phyloP scores from a whole-genome alignment of 768 basidiomycete species.

The Tulasnella sp. region DNA sequence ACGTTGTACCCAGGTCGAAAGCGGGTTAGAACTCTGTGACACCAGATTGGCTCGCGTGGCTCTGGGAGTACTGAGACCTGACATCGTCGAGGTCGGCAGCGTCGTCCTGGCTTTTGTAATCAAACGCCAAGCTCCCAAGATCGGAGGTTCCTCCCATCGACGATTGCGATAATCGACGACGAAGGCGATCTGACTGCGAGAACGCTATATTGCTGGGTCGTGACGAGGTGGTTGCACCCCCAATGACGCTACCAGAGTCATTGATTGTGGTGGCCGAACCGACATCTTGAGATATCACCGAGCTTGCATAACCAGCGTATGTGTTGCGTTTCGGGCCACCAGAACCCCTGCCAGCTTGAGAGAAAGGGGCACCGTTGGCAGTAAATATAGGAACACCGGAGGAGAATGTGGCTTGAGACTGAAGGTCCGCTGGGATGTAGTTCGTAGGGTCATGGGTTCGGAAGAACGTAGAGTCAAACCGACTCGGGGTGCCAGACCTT shows the following conservation, averaged over 20 bases:
- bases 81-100: conserved; percentile 68
- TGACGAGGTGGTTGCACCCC: conserved; percentile 25
- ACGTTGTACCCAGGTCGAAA: too few species aligned
- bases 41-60: conserved; percentile 52
- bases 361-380: conserved; percentile 49
- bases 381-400: conserved; percentile 79
- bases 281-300: conserved; percentile 85
- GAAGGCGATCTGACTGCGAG: conserved; percentile 82
- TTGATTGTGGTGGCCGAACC: conserved; percentile 47
- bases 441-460: conserved; percentile 87
- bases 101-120: conserved; percentile 88
- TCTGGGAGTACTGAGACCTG: conserved; percentile 73
- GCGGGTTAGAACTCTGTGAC: conserved; percentile 67
- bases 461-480: conserved; percentile 93
- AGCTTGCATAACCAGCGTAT: conserved; percentile 58
- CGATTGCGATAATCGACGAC: conserved; percentile 63
- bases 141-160: conserved; percentile 66
- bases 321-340: conserved; percentile 58
- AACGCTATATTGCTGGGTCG: conserved; percentile 48
- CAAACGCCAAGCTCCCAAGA: conserved; percentile 53
- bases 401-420: conserved; percentile 93
- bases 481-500: conserved; percentile 80
- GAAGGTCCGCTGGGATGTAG: conserved; percentile 90
- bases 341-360: conserved; percentile 51
- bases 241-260: conserved; percentile 51